These are phyloP conservation scores for Penicillium roqueforti DNA, from an alignment of 495 filamentous ascomycete species.

Conservation along the genomic window DNA sequence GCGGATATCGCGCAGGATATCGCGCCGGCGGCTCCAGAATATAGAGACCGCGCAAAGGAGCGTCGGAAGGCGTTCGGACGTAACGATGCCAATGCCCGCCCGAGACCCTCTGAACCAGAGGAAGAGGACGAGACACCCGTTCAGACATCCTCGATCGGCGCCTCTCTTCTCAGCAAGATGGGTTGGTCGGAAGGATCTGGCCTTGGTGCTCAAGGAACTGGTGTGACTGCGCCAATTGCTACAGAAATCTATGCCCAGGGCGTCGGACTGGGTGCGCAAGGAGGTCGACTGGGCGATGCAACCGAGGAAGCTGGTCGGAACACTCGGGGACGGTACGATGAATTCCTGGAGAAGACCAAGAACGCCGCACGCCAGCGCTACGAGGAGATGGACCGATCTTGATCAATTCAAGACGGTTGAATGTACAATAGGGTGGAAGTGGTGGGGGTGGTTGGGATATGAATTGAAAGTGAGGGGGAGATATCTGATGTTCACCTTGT, in stretches of 20 bases:
- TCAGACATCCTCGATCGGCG: conserved; percentile 68
- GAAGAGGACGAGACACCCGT: conserved; percentile 36
- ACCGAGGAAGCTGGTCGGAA: conserved; percentile 70
- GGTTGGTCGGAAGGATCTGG: conserved; percentile 80
- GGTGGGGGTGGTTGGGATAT: not conserved
- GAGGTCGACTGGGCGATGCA: conserved; percentile 80
- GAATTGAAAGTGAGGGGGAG: not conserved
- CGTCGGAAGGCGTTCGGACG: conserved; percentile 72
- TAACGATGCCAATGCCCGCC: conserved; percentile 44
- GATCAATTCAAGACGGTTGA: not conserved
- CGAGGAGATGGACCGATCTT: conserved; percentile 51
- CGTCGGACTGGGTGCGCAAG: conserved; percentile 81
- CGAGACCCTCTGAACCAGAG: conserved; percentile 27
- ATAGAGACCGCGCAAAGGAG: conserved; percentile 82
- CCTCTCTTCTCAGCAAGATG: conserved; percentile 83
- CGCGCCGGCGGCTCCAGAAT: conserved; percentile 37
- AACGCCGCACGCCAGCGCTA: conserved; percentile 78
- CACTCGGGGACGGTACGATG: conserved; percentile 63
- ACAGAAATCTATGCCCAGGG: conserved; percentile 77
- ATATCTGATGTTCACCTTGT: not conserved
- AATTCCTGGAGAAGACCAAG: conserved; percentile 74
- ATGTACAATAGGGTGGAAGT: not conserved
- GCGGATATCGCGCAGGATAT: not conserved
- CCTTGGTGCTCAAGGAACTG: conserved; percentile 74
- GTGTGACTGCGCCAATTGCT: conserved; percentile 69